Evolutionary conservation across 2,329 filamentous ascomycete genomes (phyloP), one percentile per base, ranked within the genome.

Genomic region (Aspergillus novoparasiticus): DNA sequence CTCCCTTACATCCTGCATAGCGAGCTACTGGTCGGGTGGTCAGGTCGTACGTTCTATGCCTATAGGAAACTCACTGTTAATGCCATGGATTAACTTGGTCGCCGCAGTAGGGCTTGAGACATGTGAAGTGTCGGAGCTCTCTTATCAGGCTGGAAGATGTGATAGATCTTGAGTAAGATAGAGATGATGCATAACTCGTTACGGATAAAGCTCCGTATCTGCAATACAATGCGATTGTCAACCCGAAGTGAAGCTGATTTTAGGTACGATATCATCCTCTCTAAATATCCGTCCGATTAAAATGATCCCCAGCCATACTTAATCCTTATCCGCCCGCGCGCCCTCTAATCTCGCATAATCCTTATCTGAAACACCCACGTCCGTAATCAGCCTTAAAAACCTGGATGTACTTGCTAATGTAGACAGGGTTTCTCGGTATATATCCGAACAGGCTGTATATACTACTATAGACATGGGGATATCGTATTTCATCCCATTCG

Each of bases 361-460:
- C 51, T 55, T 55, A 55, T 55, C 51, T 55, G 51, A 55, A 55
- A 55, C 51, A 54, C 30, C n/a, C 51, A 36, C 34, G 11, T 41
- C 51, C 10, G 21, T 55, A 16, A 39, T 39, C 51, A 39, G 51
- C 32, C 51, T 55, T 55, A 55, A 55, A 55, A 26, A 36, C 21
- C 4, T 26, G 11, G 5, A 14, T 12, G 11, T 28, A 48, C 3
- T 28, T 14, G 12, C 30, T 6, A 36, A 36, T 36, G 34, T 16
- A 36, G 34, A 36, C 34, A 53, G 50, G 50, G 51, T 21, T 54
- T 8, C 23, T 54, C 51, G 32, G 51, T 54, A 39, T 54, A 55
- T 39, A 55, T 39, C 51, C 32, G 32, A 55, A 54, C n/a, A 53
- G 16, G 26, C 21, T 28, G 11, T 34, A 32, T 53, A 34, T 53